These are phyloP conservation scores for Candida ovalis DNA, from an alignment of 805 yeast genomes.

Conservation along the genomic window DNA sequence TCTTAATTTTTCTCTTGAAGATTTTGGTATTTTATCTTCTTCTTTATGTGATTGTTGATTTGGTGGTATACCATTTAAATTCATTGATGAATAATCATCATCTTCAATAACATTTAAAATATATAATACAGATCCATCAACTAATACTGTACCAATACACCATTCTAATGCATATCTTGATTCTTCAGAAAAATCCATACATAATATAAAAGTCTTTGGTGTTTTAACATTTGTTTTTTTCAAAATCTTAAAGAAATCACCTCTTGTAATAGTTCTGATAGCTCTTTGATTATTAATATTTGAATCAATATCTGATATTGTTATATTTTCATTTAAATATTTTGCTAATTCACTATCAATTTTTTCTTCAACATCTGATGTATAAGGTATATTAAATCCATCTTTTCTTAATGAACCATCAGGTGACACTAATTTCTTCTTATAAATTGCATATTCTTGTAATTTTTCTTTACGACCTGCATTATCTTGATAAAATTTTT, in stretches of 20 bases:
- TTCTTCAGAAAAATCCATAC: slow-evolving; percentile 81
- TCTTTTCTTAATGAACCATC: slow-evolving; percentile 34
- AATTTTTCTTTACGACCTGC: slow-evolving; percentile 45
- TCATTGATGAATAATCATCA: slow-evolving; percentile 33
- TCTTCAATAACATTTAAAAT: slow-evolving; percentile 59
- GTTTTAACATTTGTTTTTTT: slow-evolving; percentile 15
- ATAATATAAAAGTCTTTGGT: slow-evolving; percentile 64
- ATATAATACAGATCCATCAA: slow-evolving; percentile 78
- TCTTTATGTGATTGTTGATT: slow-evolving; percentile 4
- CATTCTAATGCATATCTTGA: slow-evolving; percentile 82
- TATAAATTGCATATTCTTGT: slow-evolving; percentile 55
- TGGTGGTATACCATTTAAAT: slow-evolving; percentile 34
- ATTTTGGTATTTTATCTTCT: slow-evolving; percentile 14
- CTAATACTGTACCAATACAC: slow-evolving; percentile 80
- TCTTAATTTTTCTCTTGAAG: slow-evolving; percentile 36
- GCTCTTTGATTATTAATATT: slow-evolving; percentile 52
- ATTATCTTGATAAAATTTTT: slow-evolving; percentile 47
- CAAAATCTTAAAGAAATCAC: slow-evolving; percentile 51
- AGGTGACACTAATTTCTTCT: slow-evolving; percentile 58
- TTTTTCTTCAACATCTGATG: slow-evolving; percentile 63
- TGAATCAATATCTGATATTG: slow-evolving; percentile 52
- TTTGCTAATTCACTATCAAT: slow-evolving; percentile 59
- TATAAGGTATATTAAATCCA: slow-evolving; percentile 50
- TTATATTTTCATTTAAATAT: slow-evolving; percentile 47
- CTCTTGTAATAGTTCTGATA: slow-evolving; percentile 68